Evolutionary conservation across 75 land plant species (phyloP), one percentile per base, ranked within the genome.

Genomic region (Ceratopteris richardii): DNA sequence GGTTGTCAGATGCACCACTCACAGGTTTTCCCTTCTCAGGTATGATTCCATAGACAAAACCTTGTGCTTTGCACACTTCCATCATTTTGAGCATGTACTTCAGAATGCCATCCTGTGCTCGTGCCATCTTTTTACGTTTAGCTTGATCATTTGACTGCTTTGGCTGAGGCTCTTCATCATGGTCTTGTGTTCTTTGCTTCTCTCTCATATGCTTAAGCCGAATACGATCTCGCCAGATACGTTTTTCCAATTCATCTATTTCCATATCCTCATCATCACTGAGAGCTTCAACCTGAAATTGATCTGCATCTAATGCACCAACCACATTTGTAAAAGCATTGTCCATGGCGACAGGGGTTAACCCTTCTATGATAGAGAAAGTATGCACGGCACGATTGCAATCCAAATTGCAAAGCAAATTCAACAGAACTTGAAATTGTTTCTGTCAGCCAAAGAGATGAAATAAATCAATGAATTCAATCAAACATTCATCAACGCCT

Each of bases 21-120:
- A 90, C 92, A 0, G 92, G 84, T 67, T 90, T 87, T 17, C 96
- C 96, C 55, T 90, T 86, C 76, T 86, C 95, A 12, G 91, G 82
- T 17, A 89, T 80, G 51, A 89, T 86, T 23, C 92, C 95, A 48
- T 89, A 89, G 21, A 89, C 91, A 59, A 89, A 89, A 1, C 95
- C 95, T 57, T 82, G 90, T n/a, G 91, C 95, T 44, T 90, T 87
- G 53, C 96, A 83, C 20, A 79, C 80, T 64, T 85, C 87, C 84
- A 81, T 81, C 84, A 84, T 84, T 65, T 84, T 81, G 24, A 81
- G 73, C 87, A 84, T 80, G 60, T 85, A 78, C 48, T 85, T 79
- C 58, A 85, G 59, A 44, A 84, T 75, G 13, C 79, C 84, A 63
- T 84, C 88, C 44, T 81, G 81, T 1, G 88, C 81, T 16, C 84